Conservation (phyloP, 2,329 filamentous ascomycete species). For the Bipolaris oryzae region DNA sequence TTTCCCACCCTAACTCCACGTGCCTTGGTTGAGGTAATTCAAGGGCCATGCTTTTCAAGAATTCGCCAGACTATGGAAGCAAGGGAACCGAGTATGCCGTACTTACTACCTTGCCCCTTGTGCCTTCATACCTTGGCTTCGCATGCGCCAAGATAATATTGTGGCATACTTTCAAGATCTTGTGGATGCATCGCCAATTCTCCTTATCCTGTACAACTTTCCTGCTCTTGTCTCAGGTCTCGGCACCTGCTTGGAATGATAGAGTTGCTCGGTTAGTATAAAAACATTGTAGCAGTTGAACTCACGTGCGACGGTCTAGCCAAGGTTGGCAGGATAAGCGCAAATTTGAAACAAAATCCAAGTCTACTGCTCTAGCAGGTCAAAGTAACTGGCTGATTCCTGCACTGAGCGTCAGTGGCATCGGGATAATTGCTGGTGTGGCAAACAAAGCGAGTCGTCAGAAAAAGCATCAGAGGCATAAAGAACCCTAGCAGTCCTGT, state of each 20-base stretch:
- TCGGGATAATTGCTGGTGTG: slow-evolving; percentile 67
- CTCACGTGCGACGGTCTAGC: slow-evolving; percentile 49
- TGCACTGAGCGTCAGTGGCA: slow-evolving; percentile 63
- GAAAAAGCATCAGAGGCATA: neutral
- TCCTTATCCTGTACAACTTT: slow-evolving; percentile 57
- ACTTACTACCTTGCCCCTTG: slow-evolving; percentile 48
- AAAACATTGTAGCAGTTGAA: slow-evolving; percentile 49
- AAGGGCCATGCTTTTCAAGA: slow-evolving; percentile 55
- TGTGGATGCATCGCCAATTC: slow-evolving; percentile 49
- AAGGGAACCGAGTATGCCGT: slow-evolving; percentile 48
- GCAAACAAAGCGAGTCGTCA: slow-evolving; percentile 56
- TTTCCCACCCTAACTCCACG: slow-evolving; percentile 61
- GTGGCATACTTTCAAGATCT: slow-evolving; percentile 46
- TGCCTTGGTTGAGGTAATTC: slow-evolving; percentile 64
- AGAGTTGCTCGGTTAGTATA: slow-evolving; percentile 43
- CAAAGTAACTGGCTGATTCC: slow-evolving; percentile 59
- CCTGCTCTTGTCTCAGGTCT: slow-evolving; percentile 53
- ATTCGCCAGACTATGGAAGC: slow-evolving; percentile 49
- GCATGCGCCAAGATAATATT: slow-evolving; percentile 48
- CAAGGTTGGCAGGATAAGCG: slow-evolving; percentile 51
- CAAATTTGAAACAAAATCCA: slow-evolving; percentile 45
- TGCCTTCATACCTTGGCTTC: slow-evolving; percentile 51
- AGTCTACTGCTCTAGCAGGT: slow-evolving; percentile 51
- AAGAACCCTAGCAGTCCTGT: slow-evolving; percentile 22
- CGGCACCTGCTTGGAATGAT: slow-evolving; percentile 53